Evolutionary conservation across 306 rosid genomes (phyloP).

Genomic region (Pyrus communis): DNA sequence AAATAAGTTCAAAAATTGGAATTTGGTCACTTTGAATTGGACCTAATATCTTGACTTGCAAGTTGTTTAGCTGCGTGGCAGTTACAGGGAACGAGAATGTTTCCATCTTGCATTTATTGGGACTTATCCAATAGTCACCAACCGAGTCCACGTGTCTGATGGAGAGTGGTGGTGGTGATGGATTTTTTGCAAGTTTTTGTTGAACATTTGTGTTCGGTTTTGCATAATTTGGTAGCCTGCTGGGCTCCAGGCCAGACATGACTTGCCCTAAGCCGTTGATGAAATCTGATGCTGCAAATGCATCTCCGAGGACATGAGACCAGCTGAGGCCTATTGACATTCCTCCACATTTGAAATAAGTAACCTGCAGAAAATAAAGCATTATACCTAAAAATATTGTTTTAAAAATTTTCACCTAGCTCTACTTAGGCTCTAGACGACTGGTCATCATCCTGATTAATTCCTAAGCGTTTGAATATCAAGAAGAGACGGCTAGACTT

Average conservation of each 20-base stretch:
- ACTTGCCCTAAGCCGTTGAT: slow-evolving; percentile 31
- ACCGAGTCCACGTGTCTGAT: slow-evolving; percentile 46
- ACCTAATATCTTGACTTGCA: background rate
- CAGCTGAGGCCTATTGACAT: slow-evolving; percentile 71
- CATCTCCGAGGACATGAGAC: slow-evolving; percentile 75
- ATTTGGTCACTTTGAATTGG: slow-evolving; percentile 12
- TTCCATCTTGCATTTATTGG: slow-evolving; percentile 57
- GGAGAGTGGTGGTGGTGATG: slow-evolving; percentile 23
- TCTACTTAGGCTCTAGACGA: no score
- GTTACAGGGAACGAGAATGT: slow-evolving; percentile 49
- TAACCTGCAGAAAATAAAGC: slow-evolving; percentile 28
- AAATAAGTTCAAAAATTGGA: slow-evolving; percentile 57
- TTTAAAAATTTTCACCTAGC: no score
- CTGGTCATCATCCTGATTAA: no score
- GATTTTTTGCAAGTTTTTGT: background rate
- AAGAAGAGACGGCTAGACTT: no score
- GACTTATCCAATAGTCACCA: slow-evolving; percentile 71
- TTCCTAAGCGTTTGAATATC: no score
- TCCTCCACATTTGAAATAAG: slow-evolving; percentile 65
- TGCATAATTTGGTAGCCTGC: slow-evolving; percentile 15
- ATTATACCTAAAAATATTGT: no score
- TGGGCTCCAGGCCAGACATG: slow-evolving; percentile 7
- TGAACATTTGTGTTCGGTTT: background rate
- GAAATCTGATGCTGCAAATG: slow-evolving; percentile 41
- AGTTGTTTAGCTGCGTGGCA: slow-evolving; percentile 27